Percentiles rank a stretch among this genome's conserved stretches.
Evolutionary conservation across 441 rosid genomes (phyloP).

Genomic region (Brassica hybrid): DNA sequence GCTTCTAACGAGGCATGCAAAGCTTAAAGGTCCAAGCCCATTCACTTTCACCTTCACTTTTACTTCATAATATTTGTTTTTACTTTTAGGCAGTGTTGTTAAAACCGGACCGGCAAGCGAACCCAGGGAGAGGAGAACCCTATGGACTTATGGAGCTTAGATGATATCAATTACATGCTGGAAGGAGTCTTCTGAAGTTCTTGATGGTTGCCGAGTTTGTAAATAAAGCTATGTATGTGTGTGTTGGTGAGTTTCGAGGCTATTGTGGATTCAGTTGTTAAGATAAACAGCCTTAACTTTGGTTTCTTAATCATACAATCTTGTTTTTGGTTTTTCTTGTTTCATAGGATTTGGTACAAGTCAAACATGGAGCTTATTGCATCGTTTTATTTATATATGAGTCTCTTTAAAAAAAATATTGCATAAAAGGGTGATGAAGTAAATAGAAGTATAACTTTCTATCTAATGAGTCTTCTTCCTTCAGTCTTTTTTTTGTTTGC

Average conservation of each 20-base stretch:
- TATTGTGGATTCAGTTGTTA: not conserved
- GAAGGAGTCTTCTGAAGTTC: conserved; percentile 63
- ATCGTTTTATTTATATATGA: not conserved
- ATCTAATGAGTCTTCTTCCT: conserved; percentile 23
- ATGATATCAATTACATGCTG: conserved; percentile 54
- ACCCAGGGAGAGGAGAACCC: conserved; percentile 65
- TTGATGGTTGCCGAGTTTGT: conserved; percentile 51
- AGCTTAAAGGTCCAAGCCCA: not conserved
- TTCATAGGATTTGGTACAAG: conserved; percentile 28
- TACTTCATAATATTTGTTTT: not conserved
- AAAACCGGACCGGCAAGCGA: no score
- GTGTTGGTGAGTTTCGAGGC: conserved; percentile 52
- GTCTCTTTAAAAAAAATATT: not conserved
- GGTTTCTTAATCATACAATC: not conserved
- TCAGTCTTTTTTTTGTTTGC: not conserved
- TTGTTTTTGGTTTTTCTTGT: not conserved
- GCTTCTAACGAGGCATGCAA: conserved; percentile 13
- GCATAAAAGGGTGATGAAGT: conserved; percentile 25
- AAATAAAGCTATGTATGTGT: conserved; percentile 76
- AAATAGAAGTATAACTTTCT: conserved; percentile 12
- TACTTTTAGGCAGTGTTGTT: no score
- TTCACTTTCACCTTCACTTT: not conserved
- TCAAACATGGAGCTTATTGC: conserved; percentile 20
- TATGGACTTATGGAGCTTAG: conserved; percentile 84
- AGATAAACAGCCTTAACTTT: conserved; percentile 3